Evolutionary conservation across 1,284 basidiomycete genomes (phyloP).

Genomic region (Vanrija sp.): DNA sequence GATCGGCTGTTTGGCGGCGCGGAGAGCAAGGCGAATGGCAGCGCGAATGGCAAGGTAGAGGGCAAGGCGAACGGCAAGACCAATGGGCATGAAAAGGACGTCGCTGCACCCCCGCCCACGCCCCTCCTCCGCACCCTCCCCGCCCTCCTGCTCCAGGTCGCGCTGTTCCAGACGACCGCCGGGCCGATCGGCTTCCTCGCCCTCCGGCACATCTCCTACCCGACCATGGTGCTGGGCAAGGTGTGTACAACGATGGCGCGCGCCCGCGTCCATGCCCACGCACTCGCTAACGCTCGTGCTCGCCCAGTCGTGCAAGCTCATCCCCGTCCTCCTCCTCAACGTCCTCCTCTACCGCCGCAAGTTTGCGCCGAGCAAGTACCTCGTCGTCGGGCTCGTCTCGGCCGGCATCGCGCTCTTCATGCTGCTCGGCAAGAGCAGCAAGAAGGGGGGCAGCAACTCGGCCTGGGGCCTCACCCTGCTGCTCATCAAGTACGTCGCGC

Average conservation of each 20-base stretch:
- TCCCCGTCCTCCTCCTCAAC: constrained; percentile 57
- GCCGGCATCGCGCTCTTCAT: constrained; percentile 93
- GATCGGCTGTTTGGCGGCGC: constrained; percentile 11
- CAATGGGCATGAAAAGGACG: constrained; percentile 26
- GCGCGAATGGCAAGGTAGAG: background rate
- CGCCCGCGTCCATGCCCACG: too few species aligned
- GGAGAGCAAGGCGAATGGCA: background rate
- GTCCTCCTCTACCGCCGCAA: constrained; percentile 69
- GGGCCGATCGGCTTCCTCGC: constrained; percentile 94
- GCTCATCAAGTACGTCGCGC: constrained; percentile 38
- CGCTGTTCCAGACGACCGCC: constrained; percentile 82
- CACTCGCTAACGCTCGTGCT: background rate
- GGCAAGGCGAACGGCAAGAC: constrained; percentile 23
- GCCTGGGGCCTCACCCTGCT: constrained; percentile 40
- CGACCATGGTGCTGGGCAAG: constrained; percentile 96
- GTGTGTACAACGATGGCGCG: too few species aligned
- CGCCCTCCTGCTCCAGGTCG: constrained; percentile 69
- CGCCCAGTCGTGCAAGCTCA: constrained; percentile 75
- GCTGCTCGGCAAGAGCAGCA: constrained; percentile 57
- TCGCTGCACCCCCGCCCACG: constrained; percentile 5
- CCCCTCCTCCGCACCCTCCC: constrained; percentile 30
- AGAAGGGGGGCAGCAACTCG: constrained; percentile 42
- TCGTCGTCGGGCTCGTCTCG: constrained; percentile 89
- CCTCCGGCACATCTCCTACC: constrained; percentile 93
- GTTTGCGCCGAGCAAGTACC: constrained; percentile 90